Evolutionary conservation across 83 land plant species (phyloP).

Genomic region (Diphasiastrum complanatum): DNA sequence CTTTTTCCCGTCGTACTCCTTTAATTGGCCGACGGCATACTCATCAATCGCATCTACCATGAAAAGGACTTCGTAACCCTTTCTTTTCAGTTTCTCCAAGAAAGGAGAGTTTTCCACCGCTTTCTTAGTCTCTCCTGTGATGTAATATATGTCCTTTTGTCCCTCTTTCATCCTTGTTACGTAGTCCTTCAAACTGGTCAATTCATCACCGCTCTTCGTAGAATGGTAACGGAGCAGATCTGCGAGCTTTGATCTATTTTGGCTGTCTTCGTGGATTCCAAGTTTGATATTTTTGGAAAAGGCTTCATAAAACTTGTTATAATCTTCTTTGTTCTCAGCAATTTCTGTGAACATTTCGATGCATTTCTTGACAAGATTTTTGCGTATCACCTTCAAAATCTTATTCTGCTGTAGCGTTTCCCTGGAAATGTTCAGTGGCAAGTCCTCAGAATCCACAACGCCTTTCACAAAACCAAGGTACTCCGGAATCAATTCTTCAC

Average conservation of each 20-base stretch:
- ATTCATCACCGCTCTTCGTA: too few species aligned
- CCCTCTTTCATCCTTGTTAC: too few species aligned
- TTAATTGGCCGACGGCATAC: too few species aligned
- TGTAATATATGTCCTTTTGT: too few species aligned
- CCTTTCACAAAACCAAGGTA: conserved; percentile 68
- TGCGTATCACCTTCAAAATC: conserved; percentile 63
- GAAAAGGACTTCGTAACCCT: too few species aligned
- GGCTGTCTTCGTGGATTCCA: conserved; percentile 66
- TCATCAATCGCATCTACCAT: too few species aligned
- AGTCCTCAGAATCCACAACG: conserved; percentile 67
- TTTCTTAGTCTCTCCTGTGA: too few species aligned
- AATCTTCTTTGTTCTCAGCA: conserved; percentile 68
- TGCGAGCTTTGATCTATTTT: conserved; percentile 44
- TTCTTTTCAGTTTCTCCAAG: conserved; percentile 2
- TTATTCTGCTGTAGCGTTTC: conserved; percentile 73
- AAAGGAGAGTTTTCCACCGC: conserved; percentile 8
- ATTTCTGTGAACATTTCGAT: conserved; percentile 60
- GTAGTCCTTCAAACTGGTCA: too few species aligned
- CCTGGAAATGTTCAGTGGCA: conserved; percentile 66
- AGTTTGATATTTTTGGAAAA: conserved; percentile 63
- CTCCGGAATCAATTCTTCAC: conserved; percentile 70
- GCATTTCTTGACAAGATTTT: conserved; percentile 71
- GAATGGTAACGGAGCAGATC: not conserved
- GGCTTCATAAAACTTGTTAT: conserved; percentile 62
- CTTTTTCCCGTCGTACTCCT: conserved; percentile 67